phyloP scores from a whole-genome alignment of 495 filamentous ascomycete genomes.

The Niebla homalea region DNA sequence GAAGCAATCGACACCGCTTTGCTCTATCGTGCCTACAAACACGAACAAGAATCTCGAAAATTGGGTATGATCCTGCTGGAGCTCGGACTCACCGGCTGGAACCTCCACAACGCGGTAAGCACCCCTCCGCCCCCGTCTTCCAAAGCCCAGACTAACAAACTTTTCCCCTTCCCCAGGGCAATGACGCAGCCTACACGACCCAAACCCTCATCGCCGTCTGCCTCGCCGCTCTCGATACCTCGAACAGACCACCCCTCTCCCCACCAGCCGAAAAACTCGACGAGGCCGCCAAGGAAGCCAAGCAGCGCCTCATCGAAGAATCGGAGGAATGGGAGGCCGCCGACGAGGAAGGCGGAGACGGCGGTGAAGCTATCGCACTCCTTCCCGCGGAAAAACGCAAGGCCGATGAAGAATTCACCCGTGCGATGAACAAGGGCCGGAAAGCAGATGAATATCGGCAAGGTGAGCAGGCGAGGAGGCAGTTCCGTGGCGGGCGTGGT shows the following conservation, averaged over 20 bases:
- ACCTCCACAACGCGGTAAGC: constrained; percentile 66
- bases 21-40: constrained; percentile 47
- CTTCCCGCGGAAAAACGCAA: background rate
- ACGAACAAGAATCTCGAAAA: constrained; percentile 33
- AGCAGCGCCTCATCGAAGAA: constrained; percentile 13
- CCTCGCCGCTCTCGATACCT: constrained; percentile 21
- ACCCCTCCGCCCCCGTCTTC: background rate
- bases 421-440: constrained; percentile 1
- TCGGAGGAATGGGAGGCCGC: constrained; percentile 18
- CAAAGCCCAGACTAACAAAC: background rate
- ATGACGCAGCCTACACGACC: constrained; percentile 80
- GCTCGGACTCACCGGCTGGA: constrained; percentile 45
- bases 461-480: background rate
- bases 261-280: background rate
- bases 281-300: constrained; percentile 12
- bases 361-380: constrained; percentile 8
- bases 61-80: constrained; percentile 48
- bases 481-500: background rate
- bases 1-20: constrained; percentile 58
- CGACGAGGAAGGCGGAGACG: constrained; percentile 19
- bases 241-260: background rate
- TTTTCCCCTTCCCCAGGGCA: constrained; percentile 35
- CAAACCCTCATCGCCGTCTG: constrained; percentile 59
- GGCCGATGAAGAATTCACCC: background rate
- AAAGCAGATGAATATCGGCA: constrained; percentile 8